Evolutionary conservation across 192 early-diverging fungal genomes (phyloP), one percentile per base, ranked within the genome.

Genomic region (Podila clonocystis): DNA sequence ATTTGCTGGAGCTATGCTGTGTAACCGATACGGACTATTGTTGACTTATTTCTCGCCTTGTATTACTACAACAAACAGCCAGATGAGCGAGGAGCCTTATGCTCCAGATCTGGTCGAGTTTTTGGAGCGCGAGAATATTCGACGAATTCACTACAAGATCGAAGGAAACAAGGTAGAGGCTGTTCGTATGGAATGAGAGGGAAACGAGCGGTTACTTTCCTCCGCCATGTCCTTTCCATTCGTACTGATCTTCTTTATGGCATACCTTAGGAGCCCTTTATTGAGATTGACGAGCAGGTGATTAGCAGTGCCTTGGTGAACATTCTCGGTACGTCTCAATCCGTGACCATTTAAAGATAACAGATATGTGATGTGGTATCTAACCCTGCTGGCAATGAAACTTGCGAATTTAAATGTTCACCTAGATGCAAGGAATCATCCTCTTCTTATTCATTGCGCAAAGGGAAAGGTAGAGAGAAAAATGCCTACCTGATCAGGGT

Each of bases 361-460:
- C 59, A 30, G 12, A 60, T 0, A 3, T 31, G 9, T 31, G 2
- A 7, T 61, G 13, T 30, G 6, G 59, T 31, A 13, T 61, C 28
- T 26, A 33, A 45, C 13, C 3, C 41, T 45, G 41, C 4, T 41
- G 41, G 0, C 9, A 36, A 36, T 36, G 9, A 6, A 36, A 36
- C 34, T 9, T 36, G 34, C 9, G 9, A 3, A 8, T 26, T 19
- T 15, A 20, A 31, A n/a, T 33, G 29, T 45, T 49, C 2, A 5
- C 30, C 20, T 65, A 74, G 85, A 88, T 67, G 65, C 74, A 57
- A 64, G 86, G 69, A 88, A 84, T 36, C 88, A 88, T 57, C 89
- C 85, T 65, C 74, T 97, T 0, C 84, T 99, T 30, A 91, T 98
- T 11, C 97, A 99, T 83, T 99, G 97, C 74, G 93, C 97, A 68